Conservation (phyloP, 345 rosid species). For the Eucalyptus marginata region DNA sequence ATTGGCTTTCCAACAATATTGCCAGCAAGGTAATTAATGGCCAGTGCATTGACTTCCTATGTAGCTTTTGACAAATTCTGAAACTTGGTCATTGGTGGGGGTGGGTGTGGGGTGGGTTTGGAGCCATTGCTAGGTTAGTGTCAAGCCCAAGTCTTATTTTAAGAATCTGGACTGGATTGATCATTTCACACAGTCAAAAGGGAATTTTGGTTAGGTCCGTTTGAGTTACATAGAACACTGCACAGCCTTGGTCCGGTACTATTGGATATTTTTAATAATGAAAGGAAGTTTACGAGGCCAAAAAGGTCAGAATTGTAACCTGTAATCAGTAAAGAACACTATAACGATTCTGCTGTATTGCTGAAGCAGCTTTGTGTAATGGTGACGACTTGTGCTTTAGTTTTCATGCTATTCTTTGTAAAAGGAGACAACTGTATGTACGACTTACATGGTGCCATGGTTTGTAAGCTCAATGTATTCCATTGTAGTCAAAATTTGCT, state of each 20-base stretch:
- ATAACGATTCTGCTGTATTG: not conserved
- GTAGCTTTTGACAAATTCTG: not conserved
- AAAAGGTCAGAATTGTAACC: not conserved
- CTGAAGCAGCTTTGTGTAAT: not conserved
- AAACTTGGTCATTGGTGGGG: not conserved
- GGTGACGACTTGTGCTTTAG: not conserved
- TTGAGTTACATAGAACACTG: not conserved
- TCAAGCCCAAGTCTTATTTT: not conserved
- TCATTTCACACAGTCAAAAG: not conserved
- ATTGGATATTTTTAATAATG: not conserved
- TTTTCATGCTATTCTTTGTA: not conserved
- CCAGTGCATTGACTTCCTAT: not conserved
- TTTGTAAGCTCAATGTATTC: not conserved
- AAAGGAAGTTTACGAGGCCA: not conserved
- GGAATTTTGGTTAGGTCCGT: not conserved
- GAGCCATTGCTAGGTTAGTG: not conserved
- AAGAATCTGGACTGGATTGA: not conserved
- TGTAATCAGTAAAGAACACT: not conserved
- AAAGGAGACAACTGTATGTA: not conserved
- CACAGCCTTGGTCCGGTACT: not conserved
- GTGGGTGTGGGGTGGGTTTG: not conserved
- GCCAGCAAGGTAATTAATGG: constrained; percentile 32
- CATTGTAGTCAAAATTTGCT: not conserved
- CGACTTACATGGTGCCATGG: not conserved
- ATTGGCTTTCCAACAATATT: constrained; percentile 83